Conservation (phyloP, 106 monocot genomes). For the Dioscorea dumetorum region DNA sequence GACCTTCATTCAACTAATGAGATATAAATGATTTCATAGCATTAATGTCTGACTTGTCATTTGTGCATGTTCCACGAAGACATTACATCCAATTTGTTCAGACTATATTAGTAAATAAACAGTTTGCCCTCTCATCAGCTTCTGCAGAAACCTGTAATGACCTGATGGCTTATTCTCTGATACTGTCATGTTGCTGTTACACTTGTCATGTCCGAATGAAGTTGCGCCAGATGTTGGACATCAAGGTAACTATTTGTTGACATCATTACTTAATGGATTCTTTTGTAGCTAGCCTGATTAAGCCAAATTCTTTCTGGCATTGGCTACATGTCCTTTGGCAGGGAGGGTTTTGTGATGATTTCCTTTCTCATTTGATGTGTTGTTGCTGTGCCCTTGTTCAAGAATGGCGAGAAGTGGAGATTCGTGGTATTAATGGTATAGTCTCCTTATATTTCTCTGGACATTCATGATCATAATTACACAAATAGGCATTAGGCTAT, state of each 20-base stretch:
- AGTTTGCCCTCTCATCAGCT: constrained; percentile 31
- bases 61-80: background rate
- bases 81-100: too few species aligned
- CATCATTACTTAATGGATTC: background rate
- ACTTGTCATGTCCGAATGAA: constrained; percentile 87
- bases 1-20: background rate
- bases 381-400: constrained; percentile 98
- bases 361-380: constrained; percentile 90
- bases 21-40: background rate
- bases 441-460: background rate
- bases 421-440: constrained; percentile 53
- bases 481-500: too few species aligned
- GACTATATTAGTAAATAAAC: background rate
- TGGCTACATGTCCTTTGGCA: constrained; percentile 10
- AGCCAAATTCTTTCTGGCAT: background rate
- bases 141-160: constrained; percentile 84
- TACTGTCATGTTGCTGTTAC: constrained; percentile 92
- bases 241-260: constrained; percentile 38
- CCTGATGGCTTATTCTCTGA: constrained; percentile 76
- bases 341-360: constrained; percentile 89
- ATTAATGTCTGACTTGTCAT: background rate
- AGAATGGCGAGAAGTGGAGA: constrained; percentile 91
- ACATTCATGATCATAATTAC: too few species aligned
- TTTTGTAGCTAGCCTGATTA: background rate
- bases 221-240: constrained; percentile 63